Percentiles rank a stretch among this genome's conserved stretches.
Conservation (phyloP, 2,329 filamentous ascomycete genomes). For the Cladosporium sphaerospermum region DNA sequence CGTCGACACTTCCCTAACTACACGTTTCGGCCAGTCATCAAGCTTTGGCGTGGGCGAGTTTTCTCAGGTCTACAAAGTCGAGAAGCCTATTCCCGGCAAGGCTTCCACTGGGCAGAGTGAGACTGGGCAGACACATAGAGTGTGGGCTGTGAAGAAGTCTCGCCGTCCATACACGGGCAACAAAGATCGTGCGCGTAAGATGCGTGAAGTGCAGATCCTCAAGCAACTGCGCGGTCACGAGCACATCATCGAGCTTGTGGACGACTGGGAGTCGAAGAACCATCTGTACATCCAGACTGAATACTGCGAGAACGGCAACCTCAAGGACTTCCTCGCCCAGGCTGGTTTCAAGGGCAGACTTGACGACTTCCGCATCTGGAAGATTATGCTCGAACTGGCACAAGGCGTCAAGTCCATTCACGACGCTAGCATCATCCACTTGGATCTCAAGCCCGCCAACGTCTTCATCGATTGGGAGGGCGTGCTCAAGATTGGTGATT, state of each 20-base stretch:
- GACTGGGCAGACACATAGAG: conserved; percentile 28
- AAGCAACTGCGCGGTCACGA: conserved; percentile 71
- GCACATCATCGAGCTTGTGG: conserved; percentile 76
- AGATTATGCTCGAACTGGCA: conserved; percentile 77
- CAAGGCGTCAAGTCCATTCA: conserved; percentile 89
- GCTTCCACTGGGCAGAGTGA: conserved; percentile 15
- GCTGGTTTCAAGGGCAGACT: conserved; percentile 77
- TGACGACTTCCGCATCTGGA: conserved; percentile 98
- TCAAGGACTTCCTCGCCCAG: conserved; percentile 78
- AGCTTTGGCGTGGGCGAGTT: conserved; percentile 85
- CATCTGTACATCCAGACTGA: conserved; percentile 97
- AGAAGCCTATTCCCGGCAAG: conserved; percentile 33
- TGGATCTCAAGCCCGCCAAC: conserved; percentile 81
- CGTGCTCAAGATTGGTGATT: conserved; percentile 77
- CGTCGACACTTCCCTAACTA: conserved; percentile 66
- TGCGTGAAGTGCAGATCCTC: conserved; percentile 76
- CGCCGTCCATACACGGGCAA: conserved; percentile 71
- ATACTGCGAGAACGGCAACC: conserved; percentile 87
- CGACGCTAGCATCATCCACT: conserved; percentile 75
- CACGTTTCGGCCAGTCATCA: conserved; percentile 75
- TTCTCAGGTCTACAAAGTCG: conserved; percentile 82
- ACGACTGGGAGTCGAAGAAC: conserved; percentile 79
- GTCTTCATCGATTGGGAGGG: conserved; percentile 77
- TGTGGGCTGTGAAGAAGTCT: conserved; percentile 93
- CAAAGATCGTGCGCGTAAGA: conserved; percentile 73